Percentiles rank a stretch among this genome's conserved stretches.
These are phyloP conservation scores for Ormosia semicastrata DNA, from an alignment of 306 rosid species.

Conservation along the genomic window DNA sequence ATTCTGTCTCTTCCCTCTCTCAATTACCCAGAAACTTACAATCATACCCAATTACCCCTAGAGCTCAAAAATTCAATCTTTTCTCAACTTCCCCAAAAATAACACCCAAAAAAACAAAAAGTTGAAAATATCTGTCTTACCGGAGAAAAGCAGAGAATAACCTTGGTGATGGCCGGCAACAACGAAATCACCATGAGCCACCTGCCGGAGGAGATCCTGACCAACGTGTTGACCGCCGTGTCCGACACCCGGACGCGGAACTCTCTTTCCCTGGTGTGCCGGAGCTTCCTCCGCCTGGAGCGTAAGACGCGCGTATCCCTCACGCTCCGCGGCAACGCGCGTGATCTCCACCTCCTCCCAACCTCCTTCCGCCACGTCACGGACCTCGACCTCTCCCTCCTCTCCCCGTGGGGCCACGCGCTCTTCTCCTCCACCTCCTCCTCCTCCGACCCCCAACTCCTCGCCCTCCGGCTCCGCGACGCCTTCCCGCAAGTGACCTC, in stretches of 20 bases:
- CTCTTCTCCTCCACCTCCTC: conserved; percentile 48
- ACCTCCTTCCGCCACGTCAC: conserved; percentile 56
- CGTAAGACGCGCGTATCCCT: conserved; percentile 72
- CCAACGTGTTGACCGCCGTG: conserved; percentile 40
- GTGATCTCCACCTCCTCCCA: conserved; percentile 67
- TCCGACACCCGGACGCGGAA: conserved; percentile 67
- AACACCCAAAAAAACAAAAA: too few species aligned
- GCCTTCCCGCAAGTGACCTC: conserved; percentile 74
- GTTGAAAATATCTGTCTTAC: too few species aligned
- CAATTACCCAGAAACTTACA: neutral
- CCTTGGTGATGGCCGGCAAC: neutral
- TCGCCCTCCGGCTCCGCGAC: conserved; percentile 55
- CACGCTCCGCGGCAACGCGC: conserved; percentile 85
- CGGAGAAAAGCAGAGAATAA: too few species aligned
- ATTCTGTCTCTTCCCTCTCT: too few species aligned
- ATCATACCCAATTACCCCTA: neutral
- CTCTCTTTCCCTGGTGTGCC: conserved; percentile 60
- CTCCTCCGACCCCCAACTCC: conserved; percentile 43
- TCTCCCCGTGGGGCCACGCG: conserved; percentile 85
- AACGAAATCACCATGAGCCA: conserved; percentile 35
- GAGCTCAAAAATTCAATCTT: neutral
- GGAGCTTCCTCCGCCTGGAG: conserved; percentile 52
- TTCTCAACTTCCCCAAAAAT: neutral
- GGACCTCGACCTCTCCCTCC: conserved; percentile 70
- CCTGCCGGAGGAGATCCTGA: conserved; percentile 58